Evolutionary conservation across 345 rosid genomes (phyloP).

Genomic region (Conringia planisiliqua): DNA sequence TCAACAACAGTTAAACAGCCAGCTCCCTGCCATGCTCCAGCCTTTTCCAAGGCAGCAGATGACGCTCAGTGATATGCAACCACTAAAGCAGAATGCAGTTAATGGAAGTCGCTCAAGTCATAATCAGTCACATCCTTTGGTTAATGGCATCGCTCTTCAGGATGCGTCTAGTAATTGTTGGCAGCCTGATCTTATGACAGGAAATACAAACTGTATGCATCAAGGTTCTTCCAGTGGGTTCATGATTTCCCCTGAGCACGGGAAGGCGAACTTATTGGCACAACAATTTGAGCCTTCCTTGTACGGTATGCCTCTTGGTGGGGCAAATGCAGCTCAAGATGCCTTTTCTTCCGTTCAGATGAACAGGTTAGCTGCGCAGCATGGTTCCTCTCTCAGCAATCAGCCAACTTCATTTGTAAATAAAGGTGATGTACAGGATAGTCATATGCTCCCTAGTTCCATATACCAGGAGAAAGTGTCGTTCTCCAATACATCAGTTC

Average conservation of each 20-base stretch:
- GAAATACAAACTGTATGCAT: constrained; percentile 56
- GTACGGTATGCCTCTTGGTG: constrained; percentile 54
- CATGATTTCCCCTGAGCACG: constrained; percentile 57
- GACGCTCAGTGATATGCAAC: constrained; percentile 64
- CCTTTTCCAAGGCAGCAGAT: constrained; percentile 65
- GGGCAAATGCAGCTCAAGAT: constrained; percentile 44
- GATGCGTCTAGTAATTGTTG: constrained; percentile 49
- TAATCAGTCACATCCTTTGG: constrained; percentile 38
- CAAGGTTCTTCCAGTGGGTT: constrained; percentile 59
- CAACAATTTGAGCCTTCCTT: constrained; percentile 69
- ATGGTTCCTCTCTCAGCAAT: constrained; percentile 42
- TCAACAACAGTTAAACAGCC: constrained; percentile 59
- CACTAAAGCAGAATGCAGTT: constrained; percentile 59
- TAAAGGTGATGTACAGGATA: constrained; percentile 44
- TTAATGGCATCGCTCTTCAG: constrained; percentile 60
- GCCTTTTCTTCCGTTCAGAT: constrained; percentile 46
- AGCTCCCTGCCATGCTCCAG: constrained; percentile 55
- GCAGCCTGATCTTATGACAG: constrained; percentile 56
- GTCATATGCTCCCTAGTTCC: constrained; percentile 46
- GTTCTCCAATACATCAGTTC: constrained; percentile 37
- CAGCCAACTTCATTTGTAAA: constrained; percentile 45
- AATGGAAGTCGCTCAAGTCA: constrained; percentile 42
- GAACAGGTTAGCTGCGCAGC: constrained; percentile 47
- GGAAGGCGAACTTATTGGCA: constrained; percentile 47
- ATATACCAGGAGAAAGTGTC: constrained; percentile 41